Conservation (phyloP, 805 yeast genomes). For the Barnettozyma californica region DNA sequence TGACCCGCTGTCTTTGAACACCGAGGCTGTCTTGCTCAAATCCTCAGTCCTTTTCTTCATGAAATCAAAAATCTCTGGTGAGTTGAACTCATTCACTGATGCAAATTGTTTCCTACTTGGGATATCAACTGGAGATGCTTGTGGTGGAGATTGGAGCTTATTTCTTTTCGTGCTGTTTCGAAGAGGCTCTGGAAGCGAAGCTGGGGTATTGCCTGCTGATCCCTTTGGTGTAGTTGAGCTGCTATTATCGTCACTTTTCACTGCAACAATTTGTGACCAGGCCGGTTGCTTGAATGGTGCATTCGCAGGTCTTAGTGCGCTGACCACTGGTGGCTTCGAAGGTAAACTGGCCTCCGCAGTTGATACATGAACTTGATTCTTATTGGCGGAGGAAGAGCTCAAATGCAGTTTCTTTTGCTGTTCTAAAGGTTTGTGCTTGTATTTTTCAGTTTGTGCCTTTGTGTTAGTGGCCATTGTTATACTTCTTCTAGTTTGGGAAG, state of each 20-base stretch:
- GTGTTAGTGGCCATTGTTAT: not conserved
- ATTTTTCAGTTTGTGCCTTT: not conserved
- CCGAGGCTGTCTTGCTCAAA: not conserved
- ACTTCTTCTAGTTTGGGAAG: not conserved
- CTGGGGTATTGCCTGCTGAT: not conserved
- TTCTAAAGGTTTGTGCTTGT: not conserved
- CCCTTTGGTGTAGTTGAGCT: not conserved
- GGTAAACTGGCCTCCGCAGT: slow-evolving; percentile 4
- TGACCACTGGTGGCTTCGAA: slow-evolving; percentile 5
- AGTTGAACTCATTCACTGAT: slow-evolving; percentile 5
- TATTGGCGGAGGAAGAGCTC: not conserved
- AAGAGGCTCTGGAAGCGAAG: not conserved
- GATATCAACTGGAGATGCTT: not conserved
- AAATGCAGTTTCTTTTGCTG: slow-evolving; percentile 1
- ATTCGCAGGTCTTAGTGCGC: not conserved
- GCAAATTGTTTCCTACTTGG: not conserved
- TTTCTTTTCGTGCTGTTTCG: not conserved
- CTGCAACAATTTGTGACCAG: slow-evolving; percentile 4
- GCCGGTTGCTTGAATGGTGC: not conserved
- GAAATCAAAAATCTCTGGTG: not conserved
- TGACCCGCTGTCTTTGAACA: slow-evolving; percentile 8
- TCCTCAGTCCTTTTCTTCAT: not conserved
- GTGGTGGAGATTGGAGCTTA: not conserved
- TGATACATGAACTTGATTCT: not conserved
- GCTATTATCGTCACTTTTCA: not conserved